Base-by-base conservation (phyloP, 768 basidiomycete species). In the Phylloporus arenicola region DNA sequence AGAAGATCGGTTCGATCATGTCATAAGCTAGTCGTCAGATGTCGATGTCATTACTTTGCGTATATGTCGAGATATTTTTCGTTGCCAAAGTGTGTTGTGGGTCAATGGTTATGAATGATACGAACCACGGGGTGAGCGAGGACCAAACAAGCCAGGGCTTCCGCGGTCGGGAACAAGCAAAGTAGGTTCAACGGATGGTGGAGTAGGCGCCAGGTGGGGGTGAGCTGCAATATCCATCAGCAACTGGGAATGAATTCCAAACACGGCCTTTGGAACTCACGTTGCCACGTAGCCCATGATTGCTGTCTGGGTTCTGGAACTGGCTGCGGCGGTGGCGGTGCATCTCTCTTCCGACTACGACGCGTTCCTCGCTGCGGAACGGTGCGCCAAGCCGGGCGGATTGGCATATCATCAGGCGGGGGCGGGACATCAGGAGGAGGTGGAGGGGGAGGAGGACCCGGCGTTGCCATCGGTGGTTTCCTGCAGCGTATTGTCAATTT, bases 131-230 rank as follows among this genome's bases (percentile, higher is more conserved):
- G 82, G 84, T n/a, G 85, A 81, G 35, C 84, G 75, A 37, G 88
- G 87, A 29, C 89, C 89, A 61, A 91, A 92, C 53, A 92, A 67
- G 27, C 88, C 87, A 38, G 81, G 83, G 50, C 77, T 82, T 34
- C 70, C 68, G 43, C 69, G 71, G 11, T 76, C 77, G 25, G 85
- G 83, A 20, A 85, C 80, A 31, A 83, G 70, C 11, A 86, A 68
- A 16, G 77, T 80, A 17, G 85, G 75, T 50, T 80, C 77, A 45
- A 75, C 67, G 3, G 80, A 77, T 5, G 81, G 76, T n/a, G 85
- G 79, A 5, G 84, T 83, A 3, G 84, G 83, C 19, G 66, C 73
- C 37, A 74, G 62, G 33, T 57, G 61, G 7, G 81, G 81, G 68
- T 87, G 75, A 39, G 86, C 87, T 89, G 50, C 40, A 52, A 27